Conservation (phyloP, 305 asterid species). For the Striga hermonthica region DNA sequence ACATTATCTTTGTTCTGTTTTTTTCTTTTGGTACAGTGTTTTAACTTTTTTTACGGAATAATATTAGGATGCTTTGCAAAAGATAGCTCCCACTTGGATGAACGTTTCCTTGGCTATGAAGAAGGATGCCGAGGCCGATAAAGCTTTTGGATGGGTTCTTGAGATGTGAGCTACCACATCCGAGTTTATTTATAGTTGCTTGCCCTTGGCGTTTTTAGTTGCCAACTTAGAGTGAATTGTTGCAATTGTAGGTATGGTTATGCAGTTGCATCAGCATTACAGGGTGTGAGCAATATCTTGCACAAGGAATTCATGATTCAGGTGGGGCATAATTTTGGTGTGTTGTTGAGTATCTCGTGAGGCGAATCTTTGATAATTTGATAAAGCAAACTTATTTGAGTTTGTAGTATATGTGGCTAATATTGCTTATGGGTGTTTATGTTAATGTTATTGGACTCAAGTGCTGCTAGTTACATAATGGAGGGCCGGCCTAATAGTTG, state of each 20-base stretch:
- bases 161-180: constrained; percentile 52
- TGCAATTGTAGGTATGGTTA: constrained; percentile 71
- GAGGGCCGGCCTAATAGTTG: constrained; percentile 25
- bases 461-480: constrained; percentile 19
- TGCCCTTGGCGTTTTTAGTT: neutral
- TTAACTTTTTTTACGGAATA: neutral
- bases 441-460: constrained; percentile 13
- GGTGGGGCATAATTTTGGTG: constrained; percentile 39
- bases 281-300: constrained; percentile 66
- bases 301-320: constrained; percentile 94
- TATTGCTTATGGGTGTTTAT: too few relatives aligned
- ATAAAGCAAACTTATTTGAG: neutral
- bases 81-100: constrained; percentile 92
- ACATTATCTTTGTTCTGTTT: neutral
- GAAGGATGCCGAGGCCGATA: constrained; percentile 69
- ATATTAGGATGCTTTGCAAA: constrained; percentile 14
- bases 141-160: constrained; percentile 90
- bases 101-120: constrained; percentile 78
- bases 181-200: neutral
- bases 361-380: neutral
- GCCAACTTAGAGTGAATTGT: neutral
- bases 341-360: constrained; percentile 9
- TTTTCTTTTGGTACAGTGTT: neutral
- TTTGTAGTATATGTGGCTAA: neutral
- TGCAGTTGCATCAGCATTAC: constrained; percentile 86